These are phyloP conservation scores for Cardamine occulta DNA, from an alignment of 345 rosid genomes.

Conservation along the genomic window DNA sequence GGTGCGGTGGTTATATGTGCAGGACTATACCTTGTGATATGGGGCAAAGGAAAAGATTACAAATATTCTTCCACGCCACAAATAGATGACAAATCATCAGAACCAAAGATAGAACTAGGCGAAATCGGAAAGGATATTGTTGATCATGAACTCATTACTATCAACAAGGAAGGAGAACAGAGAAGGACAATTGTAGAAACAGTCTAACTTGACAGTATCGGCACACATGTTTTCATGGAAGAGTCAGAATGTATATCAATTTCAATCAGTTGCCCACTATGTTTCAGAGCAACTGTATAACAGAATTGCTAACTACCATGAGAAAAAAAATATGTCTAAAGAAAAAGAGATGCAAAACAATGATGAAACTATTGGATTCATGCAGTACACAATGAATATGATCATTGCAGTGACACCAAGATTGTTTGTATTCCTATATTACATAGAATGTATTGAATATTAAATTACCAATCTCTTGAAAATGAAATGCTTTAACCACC, in stretches of 20 bases:
- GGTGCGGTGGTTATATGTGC: conserved; percentile 74
- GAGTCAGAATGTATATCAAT: neutral
- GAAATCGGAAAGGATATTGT: conserved; percentile 20
- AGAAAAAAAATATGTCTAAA: neutral
- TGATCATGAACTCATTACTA: conserved; percentile 42
- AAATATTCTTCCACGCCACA: conserved; percentile 23
- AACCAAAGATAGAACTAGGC: conserved; percentile 25
- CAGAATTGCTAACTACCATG: neutral
- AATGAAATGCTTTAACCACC: neutral
- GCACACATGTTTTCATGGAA: neutral
- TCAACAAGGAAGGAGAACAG: conserved; percentile 33
- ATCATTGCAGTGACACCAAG: neutral
- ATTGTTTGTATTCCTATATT: neutral
- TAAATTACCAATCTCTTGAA: neutral
- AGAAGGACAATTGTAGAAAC: neutral
- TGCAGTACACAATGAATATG: neutral
- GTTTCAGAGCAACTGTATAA: conserved; percentile 22
- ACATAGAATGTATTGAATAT: neutral
- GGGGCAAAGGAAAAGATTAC: conserved; percentile 82
- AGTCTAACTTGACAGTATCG: neutral
- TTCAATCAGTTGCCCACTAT: conserved; percentile 16
- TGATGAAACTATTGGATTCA: neutral
- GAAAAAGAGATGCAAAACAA: neutral
- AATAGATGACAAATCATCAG: conserved; percentile 32
- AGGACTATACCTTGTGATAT: conserved; percentile 75